Conservation (phyloP, 345 rosid genomes). For the Aethionema arabicum region DNA sequence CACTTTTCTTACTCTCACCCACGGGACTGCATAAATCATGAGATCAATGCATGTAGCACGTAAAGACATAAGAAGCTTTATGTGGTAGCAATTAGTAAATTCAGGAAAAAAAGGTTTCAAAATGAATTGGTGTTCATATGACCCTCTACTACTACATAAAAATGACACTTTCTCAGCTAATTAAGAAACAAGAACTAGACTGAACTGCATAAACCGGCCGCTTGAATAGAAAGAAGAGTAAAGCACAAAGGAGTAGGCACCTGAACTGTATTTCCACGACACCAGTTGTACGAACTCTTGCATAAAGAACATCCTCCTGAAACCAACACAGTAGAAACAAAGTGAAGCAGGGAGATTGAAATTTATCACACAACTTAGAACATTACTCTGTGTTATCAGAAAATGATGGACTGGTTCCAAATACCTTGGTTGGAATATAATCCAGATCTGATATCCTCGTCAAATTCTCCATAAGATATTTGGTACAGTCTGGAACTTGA, state of each 20-base stretch:
- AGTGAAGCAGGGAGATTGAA: not conserved
- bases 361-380: not conserved
- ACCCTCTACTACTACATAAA: not conserved
- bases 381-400: conserved; percentile 1
- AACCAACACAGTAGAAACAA: conserved; percentile 20
- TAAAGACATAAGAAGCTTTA: not conserved
- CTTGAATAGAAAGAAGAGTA: not conserved
- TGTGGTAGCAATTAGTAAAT: too few species aligned
- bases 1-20: conserved; percentile 95
- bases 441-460: conserved; percentile 68
- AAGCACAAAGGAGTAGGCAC: conserved; percentile 41
- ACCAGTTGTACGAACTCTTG: conserved; percentile 97
- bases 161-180: not conserved
- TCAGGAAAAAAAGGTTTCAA: not conserved
- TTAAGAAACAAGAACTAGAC: not conserved
- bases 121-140: not conserved
- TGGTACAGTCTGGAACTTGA: conserved; percentile 93
- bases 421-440: conserved; percentile 95
- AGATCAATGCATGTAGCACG: not conserved
- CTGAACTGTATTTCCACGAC: conserved; percentile 99
- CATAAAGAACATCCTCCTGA: conserved; percentile 95
- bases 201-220: not conserved
- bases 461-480: conserved; percentile 93
- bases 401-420: not conserved
- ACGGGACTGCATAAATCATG: conserved; percentile 70